Percentiles rank a stretch among this genome's conserved stretches.
These are phyloP conservation scores for Sonneratia caseolaris DNA, from an alignment of 345 rosid genomes.

Conservation along the genomic window DNA sequence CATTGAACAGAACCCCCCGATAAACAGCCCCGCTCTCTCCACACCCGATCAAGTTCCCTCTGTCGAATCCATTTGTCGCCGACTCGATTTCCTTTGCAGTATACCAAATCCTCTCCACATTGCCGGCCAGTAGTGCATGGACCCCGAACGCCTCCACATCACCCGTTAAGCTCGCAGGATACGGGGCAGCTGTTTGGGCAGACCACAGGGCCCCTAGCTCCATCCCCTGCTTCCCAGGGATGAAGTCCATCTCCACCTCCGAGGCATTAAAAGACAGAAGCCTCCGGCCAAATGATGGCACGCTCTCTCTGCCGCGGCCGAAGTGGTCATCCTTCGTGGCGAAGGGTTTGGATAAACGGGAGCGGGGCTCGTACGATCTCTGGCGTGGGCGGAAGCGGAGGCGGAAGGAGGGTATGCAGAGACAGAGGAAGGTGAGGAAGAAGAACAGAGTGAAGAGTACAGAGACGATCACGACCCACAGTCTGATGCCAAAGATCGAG, in stretches of 20 bases:
- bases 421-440: slow-evolving; percentile 1
- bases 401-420: slow-evolving; percentile 18
- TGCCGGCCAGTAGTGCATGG: not conserved
- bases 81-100: slow-evolving; percentile 32
- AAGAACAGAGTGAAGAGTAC: slow-evolving; percentile 20
- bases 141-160: slow-evolving; percentile 12
- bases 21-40: slow-evolving; percentile 42
- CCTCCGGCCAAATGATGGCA: slow-evolving; percentile 23
- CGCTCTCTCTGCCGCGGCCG: slow-evolving; percentile 5
- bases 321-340: slow-evolving; percentile 7
- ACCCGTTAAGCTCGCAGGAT: not conserved
- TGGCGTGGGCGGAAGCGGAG: slow-evolving; percentile 17
- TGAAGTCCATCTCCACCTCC: slow-evolving; percentile 28
- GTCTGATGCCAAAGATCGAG: slow-evolving; percentile 35
- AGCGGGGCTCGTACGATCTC: slow-evolving; percentile 18
- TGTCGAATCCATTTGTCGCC: slow-evolving; percentile 43
- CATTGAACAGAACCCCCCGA: slow-evolving; percentile 38
- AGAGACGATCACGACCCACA: slow-evolving; percentile 41
- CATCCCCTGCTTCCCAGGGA: slow-evolving; percentile 15
- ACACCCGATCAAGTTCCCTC: slow-evolving; percentile 38
- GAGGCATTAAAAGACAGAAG: slow-evolving; percentile 19
- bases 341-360: slow-evolving; percentile 20
- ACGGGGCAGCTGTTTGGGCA: not conserved
- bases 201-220: slow-evolving; percentile 2
- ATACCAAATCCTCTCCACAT: slow-evolving; percentile 21